Percentiles rank a stretch among this genome's conserved stretches.
phyloP scores from a whole-genome alignment of 257 asterid genomes.

The Nicotiana sylvestris region DNA sequence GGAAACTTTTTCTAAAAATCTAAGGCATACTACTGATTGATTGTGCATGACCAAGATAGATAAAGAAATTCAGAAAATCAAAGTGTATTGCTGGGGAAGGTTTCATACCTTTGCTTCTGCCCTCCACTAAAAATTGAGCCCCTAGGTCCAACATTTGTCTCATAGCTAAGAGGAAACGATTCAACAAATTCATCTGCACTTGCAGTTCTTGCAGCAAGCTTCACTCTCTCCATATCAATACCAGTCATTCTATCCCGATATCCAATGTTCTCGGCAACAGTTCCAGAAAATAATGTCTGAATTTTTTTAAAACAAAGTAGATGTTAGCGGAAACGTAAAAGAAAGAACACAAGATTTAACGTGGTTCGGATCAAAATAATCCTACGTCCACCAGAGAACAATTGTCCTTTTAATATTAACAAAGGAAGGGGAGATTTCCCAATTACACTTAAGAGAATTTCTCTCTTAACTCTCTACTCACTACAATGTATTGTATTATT shows the following conservation, averaged over 20 bases:
- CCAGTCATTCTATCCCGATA: conserved; percentile 68
- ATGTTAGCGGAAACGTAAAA: too few species aligned
- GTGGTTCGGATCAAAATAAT: too few species aligned
- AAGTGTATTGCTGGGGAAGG: neutral
- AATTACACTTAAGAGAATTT: too few species aligned
- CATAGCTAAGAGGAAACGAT: conserved; percentile 61
- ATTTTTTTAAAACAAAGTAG: too few species aligned
- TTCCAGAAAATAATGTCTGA: conserved; percentile 88
- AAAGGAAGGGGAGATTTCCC: too few species aligned
- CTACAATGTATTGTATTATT: too few species aligned
- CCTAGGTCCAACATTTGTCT: conserved; percentile 74
- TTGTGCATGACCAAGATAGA: neutral
- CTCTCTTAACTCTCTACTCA: too few species aligned
- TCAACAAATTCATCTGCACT: conserved; percentile 83
- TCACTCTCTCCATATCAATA: conserved; percentile 69
- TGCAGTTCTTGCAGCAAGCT: conserved; percentile 76
- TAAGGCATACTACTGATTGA: neutral
- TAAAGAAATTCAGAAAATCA: neutral
- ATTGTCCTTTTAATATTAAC: too few species aligned
- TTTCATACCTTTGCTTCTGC: conserved; percentile 72
- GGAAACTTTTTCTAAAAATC: neutral
- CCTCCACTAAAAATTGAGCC: conserved; percentile 93
- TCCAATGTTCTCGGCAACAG: conserved; percentile 84
- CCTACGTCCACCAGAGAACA: too few species aligned
- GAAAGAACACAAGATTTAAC: too few species aligned